phyloP scores from a whole-genome alignment of 352 stramenopile species.

The Phytophthora agathidicida region DNA sequence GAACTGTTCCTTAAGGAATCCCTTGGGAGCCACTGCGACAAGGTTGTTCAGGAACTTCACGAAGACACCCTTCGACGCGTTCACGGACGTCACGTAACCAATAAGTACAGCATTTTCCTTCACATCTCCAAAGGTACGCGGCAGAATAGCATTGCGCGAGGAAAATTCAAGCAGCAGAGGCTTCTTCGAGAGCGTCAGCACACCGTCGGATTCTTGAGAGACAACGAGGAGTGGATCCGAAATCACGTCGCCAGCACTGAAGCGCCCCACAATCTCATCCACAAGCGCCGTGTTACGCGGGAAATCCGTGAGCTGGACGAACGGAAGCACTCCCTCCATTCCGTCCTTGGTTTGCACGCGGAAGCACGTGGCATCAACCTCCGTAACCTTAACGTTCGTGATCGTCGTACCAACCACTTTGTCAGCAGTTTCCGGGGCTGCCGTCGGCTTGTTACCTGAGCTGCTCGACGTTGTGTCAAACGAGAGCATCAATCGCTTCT shows the following conservation, averaged over 20 bases:
- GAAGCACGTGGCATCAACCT: conserved; percentile 69
- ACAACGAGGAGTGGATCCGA: conserved; percentile 69
- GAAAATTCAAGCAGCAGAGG: conserved; percentile 73
- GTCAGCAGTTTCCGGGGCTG: conserved; percentile 23
- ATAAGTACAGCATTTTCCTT: conserved; percentile 67
- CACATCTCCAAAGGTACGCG: conserved; percentile 65
- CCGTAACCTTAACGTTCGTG: conserved; percentile 68
- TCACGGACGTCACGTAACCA: conserved; percentile 83
- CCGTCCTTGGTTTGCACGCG: conserved; percentile 80
- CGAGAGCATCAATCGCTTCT: conserved; percentile 89
- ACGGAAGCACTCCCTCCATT: conserved; percentile 74
- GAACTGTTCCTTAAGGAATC: conserved; percentile 79
- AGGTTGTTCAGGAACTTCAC: conserved; percentile 90
- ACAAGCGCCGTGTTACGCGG: conserved; percentile 78
- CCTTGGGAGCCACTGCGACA: conserved; percentile 80
- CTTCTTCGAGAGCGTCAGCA: conserved; percentile 84
- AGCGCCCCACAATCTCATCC: conserved; percentile 68
- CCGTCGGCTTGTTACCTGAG: conserved; percentile 13
- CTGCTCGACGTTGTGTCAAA: conserved; percentile 63
- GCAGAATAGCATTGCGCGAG: conserved; percentile 41
- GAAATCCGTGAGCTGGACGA: conserved; percentile 88
- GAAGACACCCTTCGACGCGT: conserved; percentile 81
- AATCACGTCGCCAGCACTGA: conserved; percentile 58
- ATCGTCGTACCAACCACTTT: conserved; percentile 63
- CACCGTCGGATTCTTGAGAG: conserved; percentile 67